Percentiles rank a stretch among this genome's conserved stretches.
Evolutionary conservation across 2,329 filamentous ascomycete species (phyloP).

Genomic region (Tolypocladium nubicola): DNA sequence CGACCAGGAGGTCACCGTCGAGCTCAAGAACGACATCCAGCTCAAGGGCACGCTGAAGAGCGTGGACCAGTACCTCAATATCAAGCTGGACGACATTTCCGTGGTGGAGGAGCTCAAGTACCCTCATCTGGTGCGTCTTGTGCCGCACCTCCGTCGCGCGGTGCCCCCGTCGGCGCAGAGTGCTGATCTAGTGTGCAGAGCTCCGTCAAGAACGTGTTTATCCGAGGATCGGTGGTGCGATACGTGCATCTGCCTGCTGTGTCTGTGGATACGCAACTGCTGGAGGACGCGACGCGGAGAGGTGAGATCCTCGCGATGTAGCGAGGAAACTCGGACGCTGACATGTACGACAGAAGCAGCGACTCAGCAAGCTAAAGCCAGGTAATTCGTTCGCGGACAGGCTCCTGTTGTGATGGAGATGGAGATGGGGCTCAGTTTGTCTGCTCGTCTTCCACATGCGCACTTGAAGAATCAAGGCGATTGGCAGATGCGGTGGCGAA

Average conservation of each 20-base stretch:
- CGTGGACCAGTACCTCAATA: slow-evolving; percentile 98
- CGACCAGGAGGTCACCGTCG: slow-evolving; percentile 92
- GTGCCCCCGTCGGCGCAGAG: not conserved
- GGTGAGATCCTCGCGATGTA: slow-evolving; percentile 36
- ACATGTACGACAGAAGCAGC: slow-evolving; percentile 36
- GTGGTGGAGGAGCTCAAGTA: slow-evolving; percentile 92
- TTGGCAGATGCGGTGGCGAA: no score
- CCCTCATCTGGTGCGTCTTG: slow-evolving; percentile 64
- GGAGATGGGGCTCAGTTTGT: not conserved
- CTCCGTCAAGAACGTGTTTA: slow-evolving; percentile 92
- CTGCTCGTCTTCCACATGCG: not conserved
- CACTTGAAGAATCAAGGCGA: not conserved
- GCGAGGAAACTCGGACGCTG: not conserved
- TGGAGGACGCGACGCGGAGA: slow-evolving; percentile 87
- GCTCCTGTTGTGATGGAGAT: not conserved
- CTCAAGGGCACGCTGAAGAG: slow-evolving; percentile 93
- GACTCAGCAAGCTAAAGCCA: slow-evolving; percentile 46
- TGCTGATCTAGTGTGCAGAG: slow-evolving; percentile 28
- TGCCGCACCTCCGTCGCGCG: not conserved
- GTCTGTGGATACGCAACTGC: slow-evolving; percentile 72
- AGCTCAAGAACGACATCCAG: slow-evolving; percentile 98
- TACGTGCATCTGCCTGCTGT: slow-evolving; percentile 81
- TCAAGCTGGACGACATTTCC: slow-evolving; percentile 92
- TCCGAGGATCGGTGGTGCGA: slow-evolving; percentile 82
- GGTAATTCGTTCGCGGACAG: slow-evolving; percentile 19